Evolutionary conservation across 805 yeast species (phyloP).

Genomic region (Metschnikowia picachoensis): DNA sequence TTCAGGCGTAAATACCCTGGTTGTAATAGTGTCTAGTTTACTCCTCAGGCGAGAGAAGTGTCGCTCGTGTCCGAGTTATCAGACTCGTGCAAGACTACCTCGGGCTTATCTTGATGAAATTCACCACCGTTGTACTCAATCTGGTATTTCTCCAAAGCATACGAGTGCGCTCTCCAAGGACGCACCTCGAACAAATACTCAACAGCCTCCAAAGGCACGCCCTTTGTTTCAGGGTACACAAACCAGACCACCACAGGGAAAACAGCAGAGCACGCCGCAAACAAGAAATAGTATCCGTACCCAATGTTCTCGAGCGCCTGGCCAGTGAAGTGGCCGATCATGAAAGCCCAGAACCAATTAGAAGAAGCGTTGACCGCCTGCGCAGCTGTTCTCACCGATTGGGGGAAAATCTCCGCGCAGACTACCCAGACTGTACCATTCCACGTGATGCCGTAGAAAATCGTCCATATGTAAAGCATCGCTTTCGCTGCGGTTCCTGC

Average conservation of each 20-base stretch:
- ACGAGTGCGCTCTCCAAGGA: conserved; percentile 30
- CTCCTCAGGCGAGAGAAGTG: not conserved
- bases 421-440: conserved; percentile 47
- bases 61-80: conserved; percentile 9
- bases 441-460: conserved; percentile 43
- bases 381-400: conserved; percentile 39
- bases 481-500: conserved; percentile 44
- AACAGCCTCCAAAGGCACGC: conserved; percentile 32
- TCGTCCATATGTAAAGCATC: conserved; percentile 45
- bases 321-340: conserved; percentile 45
- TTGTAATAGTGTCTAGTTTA: not conserved
- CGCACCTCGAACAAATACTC: conserved; percentile 32
- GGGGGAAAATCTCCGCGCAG: conserved; percentile 45
- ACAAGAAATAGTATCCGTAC: conserved; percentile 44
- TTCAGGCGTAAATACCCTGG: not conserved
- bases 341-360: conserved; percentile 50
- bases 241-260: conserved; percentile 28
- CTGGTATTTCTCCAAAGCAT: conserved; percentile 24
- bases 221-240: conserved; percentile 38
- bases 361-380: conserved; percentile 43
- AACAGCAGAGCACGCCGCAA: conserved; percentile 29
- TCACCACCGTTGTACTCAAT: conserved; percentile 15
- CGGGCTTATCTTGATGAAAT: not conserved
- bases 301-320: conserved; percentile 41
- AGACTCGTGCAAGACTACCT: conserved; percentile 3